A percentile compares a stretch with the other conserved stretches of the same genome.
Conservation (phyloP, 163 green algal genomes). For the Scenedesmus sp. region DNA sequence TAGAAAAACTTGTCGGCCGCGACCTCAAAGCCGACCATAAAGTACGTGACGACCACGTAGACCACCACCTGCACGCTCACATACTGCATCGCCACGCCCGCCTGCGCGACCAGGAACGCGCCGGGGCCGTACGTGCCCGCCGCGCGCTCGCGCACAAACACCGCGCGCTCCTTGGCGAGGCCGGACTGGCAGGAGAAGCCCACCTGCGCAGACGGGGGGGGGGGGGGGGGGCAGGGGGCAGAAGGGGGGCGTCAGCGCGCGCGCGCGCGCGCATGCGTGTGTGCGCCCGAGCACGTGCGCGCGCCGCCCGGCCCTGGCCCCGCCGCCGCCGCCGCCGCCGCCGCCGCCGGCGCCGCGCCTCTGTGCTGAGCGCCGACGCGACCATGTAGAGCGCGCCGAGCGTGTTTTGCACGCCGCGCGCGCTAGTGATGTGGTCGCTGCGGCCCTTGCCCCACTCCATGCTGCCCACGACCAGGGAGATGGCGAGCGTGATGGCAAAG, state of each 20-base stretch:
- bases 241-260: too few relatives aligned
- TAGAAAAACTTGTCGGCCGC: neutral
- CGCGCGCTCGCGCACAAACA: constrained; percentile 11
- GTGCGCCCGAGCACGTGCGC: too few relatives aligned
- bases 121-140: neutral
- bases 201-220: neutral
- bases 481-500: constrained; percentile 67
- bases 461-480: constrained; percentile 42
- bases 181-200: constrained; percentile 2
- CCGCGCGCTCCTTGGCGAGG: constrained; percentile 5
- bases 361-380: neutral
- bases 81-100: neutral
- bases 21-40: neutral
- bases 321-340: too few relatives aligned
- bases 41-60: constrained; percentile 3
- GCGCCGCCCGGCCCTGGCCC: too few relatives aligned
- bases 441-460: constrained; percentile 7
- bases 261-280: too few relatives aligned
- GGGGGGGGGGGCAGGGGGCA: too few relatives aligned
- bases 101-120: neutral
- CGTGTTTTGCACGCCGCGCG: constrained; percentile 12
- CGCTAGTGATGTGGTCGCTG: neutral
- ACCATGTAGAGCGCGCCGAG: constrained; percentile 7
- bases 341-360: too few relatives aligned
- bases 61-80: neutral